Evolutionary conservation across 148 eudicot species (phyloP), one percentile per base, ranked within the genome.

Genomic region (Rhododendron henanense): DNA sequence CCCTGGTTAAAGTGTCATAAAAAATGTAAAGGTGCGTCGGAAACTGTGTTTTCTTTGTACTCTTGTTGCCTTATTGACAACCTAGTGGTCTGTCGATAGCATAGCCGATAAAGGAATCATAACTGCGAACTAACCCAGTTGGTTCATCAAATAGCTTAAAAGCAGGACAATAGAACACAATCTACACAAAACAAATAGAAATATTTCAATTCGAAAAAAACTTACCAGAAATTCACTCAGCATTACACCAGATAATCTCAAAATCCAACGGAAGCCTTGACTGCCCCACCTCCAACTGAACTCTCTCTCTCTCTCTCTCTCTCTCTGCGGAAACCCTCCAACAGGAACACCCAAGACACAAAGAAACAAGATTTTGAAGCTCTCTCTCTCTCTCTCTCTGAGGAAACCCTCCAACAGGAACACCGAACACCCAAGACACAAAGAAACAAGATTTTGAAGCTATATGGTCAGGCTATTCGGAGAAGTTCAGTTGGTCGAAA

Each of bases 221-320:
- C 85, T 87, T 59, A 87, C 90, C 85, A 31, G 59, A 73, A 85
- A 61, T 69, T 25, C 39, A 79, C 81, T 45, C 74, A 47, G 86
- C 73, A 71, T 87, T 39, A 63, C 85, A 35, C 45, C 53, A 55
- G 15, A 39, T 39, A 53, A 84, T 75, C 45, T 33, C 79, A 48
- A 50, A 53, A 41, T 48, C 59, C 78, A 28, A 23, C 50, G 18
- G 63, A 50, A 50, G 45, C n/a, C 79, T 47, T 47, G 41, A 25
- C 53, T 10, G 76, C 10, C 11, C 86, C 85, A 71, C 74, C 33
- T 65, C 75, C 31, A 67, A 41, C 75, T 33, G 15, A 33, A 33
- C 18, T n/a, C n/a, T 37, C 57, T n/a, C 14, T n/a, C 37, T 63
- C 65, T 15, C 10, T 10, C 8, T 18, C 50, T 41, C 18, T n/a